Evolutionary conservation across 2,329 filamentous ascomycete genomes (phyloP), one percentile per base, ranked within the genome.

Genomic region (Trichoderma koningiopsis): DNA sequence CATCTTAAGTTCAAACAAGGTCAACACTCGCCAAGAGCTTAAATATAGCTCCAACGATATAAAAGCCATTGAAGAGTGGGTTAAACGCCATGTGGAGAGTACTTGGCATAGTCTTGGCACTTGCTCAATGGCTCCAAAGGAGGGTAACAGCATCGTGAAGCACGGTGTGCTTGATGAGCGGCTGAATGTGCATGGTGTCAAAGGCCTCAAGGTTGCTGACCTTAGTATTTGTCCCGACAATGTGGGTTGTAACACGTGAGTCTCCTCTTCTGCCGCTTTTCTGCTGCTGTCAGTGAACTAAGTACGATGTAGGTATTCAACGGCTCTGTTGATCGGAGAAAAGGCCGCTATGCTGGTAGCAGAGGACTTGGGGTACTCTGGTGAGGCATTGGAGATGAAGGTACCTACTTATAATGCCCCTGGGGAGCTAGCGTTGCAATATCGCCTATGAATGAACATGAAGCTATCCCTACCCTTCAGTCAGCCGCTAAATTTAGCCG

Each of bases 91-190:
- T 8, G 73, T 83, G 7, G 73, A 70, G 3, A 82, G 80, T 1
- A 79, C 80, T 1, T 84, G 80, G 80, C 82, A 83, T 70, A 78
- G 78, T 11, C 73, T 83, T 33, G 81, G 81, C 0, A 83, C 81
- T 3, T 81, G 79, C 68, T 81, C 79, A 72, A 83, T 84, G 81
- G 78, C 74, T 52, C 77, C 77, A 16, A 66, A 37, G 16, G 63
- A 66, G 13, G 63, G 63, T 5, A 66, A 66, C 37, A 66, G 53
- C 47, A 73, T 72, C 35, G 77, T 80, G 43, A 55, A 80, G 31
- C 72, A 71, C 4, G 82, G 81, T 10, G 82, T 82, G 33, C 80
- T 84, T 1, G 81, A 84, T 68, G 74, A 72, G 4, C 75, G 73
- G 19, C 74, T 83, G 22, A 77, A 74, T 43, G 83, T 84, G 4